Percentiles rank a stretch among this genome's conserved stretches.
phyloP scores from a whole-genome alignment of 805 yeast species.

The Suhomyces sp. region DNA sequence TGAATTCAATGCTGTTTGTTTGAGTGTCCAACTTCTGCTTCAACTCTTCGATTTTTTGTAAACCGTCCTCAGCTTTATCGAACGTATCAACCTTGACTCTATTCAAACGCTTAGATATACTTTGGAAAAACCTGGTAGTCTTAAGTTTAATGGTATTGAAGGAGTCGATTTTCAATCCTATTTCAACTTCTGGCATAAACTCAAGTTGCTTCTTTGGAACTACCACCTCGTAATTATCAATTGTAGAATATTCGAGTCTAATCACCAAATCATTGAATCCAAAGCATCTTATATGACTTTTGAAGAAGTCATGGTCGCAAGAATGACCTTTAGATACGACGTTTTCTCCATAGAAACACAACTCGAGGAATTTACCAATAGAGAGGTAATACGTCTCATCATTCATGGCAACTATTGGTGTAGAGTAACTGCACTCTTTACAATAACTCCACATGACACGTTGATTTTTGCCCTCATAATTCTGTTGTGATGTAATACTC shows the following conservation, averaged over 20 bases:
- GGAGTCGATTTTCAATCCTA: constrained; percentile 64
- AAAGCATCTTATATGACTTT: constrained; percentile 81
- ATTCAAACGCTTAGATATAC: constrained; percentile 65
- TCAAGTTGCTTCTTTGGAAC: constrained; percentile 71
- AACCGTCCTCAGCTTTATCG: constrained; percentile 70
- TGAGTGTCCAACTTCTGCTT: constrained; percentile 55
- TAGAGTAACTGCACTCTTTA: constrained; percentile 67
- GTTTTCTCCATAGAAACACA: constrained; percentile 66
- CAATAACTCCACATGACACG: constrained; percentile 92
- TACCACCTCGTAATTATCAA: constrained; percentile 75
- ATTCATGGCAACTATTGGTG: constrained; percentile 80
- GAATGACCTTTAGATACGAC: constrained; percentile 40
- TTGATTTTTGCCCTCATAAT: constrained; percentile 40
- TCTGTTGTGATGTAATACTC: constrained; percentile 17
- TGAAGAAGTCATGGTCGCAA: constrained; percentile 79
- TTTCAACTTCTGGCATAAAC: constrained; percentile 72
- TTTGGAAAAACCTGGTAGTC: constrained; percentile 62
- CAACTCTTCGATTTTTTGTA: constrained; percentile 56
- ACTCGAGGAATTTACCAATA: constrained; percentile 88
- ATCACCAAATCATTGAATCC: constrained; percentile 78
- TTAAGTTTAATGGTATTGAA: constrained; percentile 54
- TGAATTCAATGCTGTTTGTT: constrained; percentile 39
- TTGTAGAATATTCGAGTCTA: constrained; percentile 69
- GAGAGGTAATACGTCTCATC: constrained; percentile 88
- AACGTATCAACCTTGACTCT: constrained; percentile 75